Percentiles rank a stretch among this genome's conserved stretches.
phyloP scores from a whole-genome alignment of 352 stramenopile genomes.

The Phytopythium montanum region DNA sequence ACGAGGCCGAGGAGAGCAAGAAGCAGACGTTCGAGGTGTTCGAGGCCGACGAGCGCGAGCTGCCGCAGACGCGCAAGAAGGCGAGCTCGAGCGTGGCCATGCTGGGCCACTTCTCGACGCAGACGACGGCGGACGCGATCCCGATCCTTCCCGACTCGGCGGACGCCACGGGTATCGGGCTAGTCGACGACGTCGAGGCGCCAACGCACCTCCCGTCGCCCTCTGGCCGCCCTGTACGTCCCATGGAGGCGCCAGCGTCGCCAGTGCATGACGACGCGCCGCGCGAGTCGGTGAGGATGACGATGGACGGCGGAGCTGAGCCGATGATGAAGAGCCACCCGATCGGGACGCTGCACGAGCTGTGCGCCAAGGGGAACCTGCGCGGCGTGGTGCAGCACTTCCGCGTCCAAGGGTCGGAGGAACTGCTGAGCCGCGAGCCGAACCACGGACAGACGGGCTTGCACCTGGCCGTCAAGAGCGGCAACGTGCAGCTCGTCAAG shows the following conservation, averaged over 20 bases:
- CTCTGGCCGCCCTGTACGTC: slow-evolving; percentile 30
- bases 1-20: too few species aligned
- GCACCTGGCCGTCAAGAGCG: slow-evolving; percentile 80
- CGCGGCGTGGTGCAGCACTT: slow-evolving; percentile 73
- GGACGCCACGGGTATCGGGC: slow-evolving; percentile 42
- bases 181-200: slow-evolving; percentile 54
- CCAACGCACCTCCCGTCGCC: slow-evolving; percentile 26
- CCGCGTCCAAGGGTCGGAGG: slow-evolving; percentile 64
- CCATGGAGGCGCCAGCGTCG: slow-evolving; percentile 24
- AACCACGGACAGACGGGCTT: slow-evolving; percentile 84
- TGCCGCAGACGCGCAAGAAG: slow-evolving; percentile 35
- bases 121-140: slow-evolving; percentile 43
- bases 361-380: slow-evolving; percentile 79
- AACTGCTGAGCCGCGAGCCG: slow-evolving; percentile 62
- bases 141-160: slow-evolving; percentile 56
- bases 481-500: slow-evolving; percentile 80
- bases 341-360: slow-evolving; percentile 75
- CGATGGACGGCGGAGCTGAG: slow-evolving; percentile 57
- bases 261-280: slow-evolving; percentile 38
- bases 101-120: slow-evolving; percentile 66
- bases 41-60: slow-evolving; percentile 11
- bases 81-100: slow-evolving; percentile 65
- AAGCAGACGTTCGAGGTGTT: slow-evolving; percentile 10
- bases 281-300: slow-evolving; percentile 64
- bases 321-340: slow-evolving; percentile 76